Evolutionary conservation across 257 asterid genomes (phyloP), one percentile per base, ranked within the genome.

Genomic region (Primulina eburnea): DNA sequence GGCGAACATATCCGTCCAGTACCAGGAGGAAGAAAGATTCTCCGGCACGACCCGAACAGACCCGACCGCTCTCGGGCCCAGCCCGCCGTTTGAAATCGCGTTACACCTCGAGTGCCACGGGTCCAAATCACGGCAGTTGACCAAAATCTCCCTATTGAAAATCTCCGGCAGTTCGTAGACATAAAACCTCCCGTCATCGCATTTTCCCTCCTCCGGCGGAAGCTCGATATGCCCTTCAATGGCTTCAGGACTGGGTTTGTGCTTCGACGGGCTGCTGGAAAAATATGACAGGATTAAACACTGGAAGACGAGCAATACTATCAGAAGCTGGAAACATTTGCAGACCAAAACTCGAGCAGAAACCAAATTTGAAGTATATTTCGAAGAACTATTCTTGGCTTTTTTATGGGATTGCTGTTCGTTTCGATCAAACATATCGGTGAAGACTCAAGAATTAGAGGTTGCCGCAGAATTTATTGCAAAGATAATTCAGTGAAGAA

Each of bases 1-100:
- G 26, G 88, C 85, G 53, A 85, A 81, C 87, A 84, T 81, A 68
- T 88, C 95, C 10, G 91, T 85, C 89, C 95, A 85, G 58, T 83
- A 83, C 95, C 95, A 88, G 18, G 87, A 61, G 62, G 78, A 70
- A 7, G 50, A 9, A 8, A 84, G 88, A 50, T 75, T 83, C 16
- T 35, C 32, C 9, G 90, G 90, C 64, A 85, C 80, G 43, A 57
- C 55, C 56, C 56, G 20, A 16, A 75, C 33, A 0, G 78, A 72
- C 17, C 56, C 76, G 8, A 72, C 26, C 37, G 88, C 92, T 33
- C 30, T 70, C 4, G 84, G 85, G 8, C 95, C 96, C 18, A 84
- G 68, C 6, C 96, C 95, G 6, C 65, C 11, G 52, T 84, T 77
- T 7, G 95, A 86, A 16, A 89, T 8, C 20, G 87, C 89, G 37